Conservation (phyloP, 495 filamentous ascomycete species). For the Lentithecium fluviatile region DNA sequence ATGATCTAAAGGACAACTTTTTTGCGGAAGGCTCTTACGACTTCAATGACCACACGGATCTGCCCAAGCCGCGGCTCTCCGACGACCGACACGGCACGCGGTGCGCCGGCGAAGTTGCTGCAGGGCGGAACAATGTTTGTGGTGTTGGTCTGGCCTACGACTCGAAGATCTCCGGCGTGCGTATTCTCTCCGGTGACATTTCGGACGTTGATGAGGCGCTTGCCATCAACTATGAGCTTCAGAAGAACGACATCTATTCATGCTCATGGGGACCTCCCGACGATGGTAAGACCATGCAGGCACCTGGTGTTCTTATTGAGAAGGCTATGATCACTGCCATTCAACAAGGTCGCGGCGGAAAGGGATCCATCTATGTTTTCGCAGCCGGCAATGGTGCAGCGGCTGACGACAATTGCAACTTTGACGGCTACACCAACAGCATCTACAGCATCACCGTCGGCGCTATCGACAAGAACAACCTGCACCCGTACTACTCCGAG, state of each 20-base stretch:
- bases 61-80: constrained; percentile 72
- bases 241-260: constrained; percentile 94
- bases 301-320: constrained; percentile 82
- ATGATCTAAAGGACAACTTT: constrained; percentile 88
- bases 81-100: constrained; percentile 92
- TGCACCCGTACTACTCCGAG: constrained; percentile 91
- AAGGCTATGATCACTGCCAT: constrained; percentile 88
- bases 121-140: constrained; percentile 88
- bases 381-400: constrained; percentile 90
- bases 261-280: constrained; percentile 98
- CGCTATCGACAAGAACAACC: constrained; percentile 80
- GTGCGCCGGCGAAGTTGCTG: constrained; percentile 91
- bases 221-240: constrained; percentile 86
- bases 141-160: constrained; percentile 94
- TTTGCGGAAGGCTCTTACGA: constrained; percentile 90
- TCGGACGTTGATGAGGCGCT: constrained; percentile 88
- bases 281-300: constrained; percentile 90
- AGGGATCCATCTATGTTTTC: constrained; percentile 95
- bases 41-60: constrained; percentile 79
- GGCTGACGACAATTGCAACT: constrained; percentile 96
- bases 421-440: constrained; percentile 98
- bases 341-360: constrained; percentile 77
- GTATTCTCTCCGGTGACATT: constrained; percentile 87
- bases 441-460: constrained; percentile 98
- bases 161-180: constrained; percentile 82